Evolutionary conservation across 2,329 filamentous ascomycete species (phyloP), one percentile per base, ranked within the genome.

Genomic region (Clarireedia homoeocarpa): DNA sequence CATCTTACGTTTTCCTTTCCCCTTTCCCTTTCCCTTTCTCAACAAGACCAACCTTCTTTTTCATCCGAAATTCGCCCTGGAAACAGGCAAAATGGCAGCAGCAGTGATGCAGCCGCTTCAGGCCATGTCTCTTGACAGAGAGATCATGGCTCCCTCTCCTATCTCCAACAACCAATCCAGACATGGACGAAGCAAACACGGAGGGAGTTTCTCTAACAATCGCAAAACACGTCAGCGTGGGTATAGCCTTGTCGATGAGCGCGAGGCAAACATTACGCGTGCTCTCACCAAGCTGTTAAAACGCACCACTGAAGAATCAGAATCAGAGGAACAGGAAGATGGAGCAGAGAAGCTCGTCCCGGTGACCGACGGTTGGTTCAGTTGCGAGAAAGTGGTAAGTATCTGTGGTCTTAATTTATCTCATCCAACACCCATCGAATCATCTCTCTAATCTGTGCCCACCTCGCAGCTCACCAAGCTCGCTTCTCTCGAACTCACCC

Each of bases 261-360:
- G 71, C 47, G 72, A 75, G 51, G 65, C 65, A 7, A 66, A 68
- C 55, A 66, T 75, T 50, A 67, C 70, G 59, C 75, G 75, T 65
- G 73, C 73, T 23, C 61, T 76, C 27, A 66, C 66, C 51, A 74
- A 73, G 59, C 69, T 74, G 27, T 61, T 76, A 51, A 75, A 74
- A 66, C 68, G 72, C 39, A 71, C 70, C 17, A 53, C 65, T 17
- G 66, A 71, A 30, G 62, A 68, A 58, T 68, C 66, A 51, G 62
- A 68, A 58, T 68, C 66, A 48, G 66, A 69, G 23, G 70, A 73
- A 50, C 66, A 70, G 48, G 72, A 71, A 27, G 63, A 68, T 15
- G 70, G 71, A 10, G 65, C 71, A n/a, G 66, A 70, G 51, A 65
- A 67, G 47, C 60, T 74, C 23, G 65, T 72, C 34, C 69, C 69